Conservation (phyloP, 1,284 basidiomycete genomes). For the Malassezia cuniculi region DNA sequence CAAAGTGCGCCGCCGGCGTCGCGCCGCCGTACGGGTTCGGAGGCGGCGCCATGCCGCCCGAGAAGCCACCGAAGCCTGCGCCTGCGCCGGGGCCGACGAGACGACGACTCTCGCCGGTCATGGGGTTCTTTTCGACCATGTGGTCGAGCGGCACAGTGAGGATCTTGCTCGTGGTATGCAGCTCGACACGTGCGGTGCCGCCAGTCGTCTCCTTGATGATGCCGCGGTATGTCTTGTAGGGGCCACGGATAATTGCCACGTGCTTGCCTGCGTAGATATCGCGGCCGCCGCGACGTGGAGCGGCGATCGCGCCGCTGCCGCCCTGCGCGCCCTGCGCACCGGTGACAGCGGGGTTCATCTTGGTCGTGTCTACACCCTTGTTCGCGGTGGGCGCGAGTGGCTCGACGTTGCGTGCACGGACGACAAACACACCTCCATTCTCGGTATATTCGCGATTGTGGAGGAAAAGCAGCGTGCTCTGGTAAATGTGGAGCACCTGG, state of each 20-base stretch:
- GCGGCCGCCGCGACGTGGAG: constrained; percentile 22
- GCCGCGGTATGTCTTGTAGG: constrained; percentile 80
- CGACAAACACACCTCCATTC: constrained; percentile 87
- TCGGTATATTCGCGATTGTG: constrained; percentile 80
- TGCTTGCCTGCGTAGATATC: constrained; percentile 70
- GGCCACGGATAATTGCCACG: constrained; percentile 72
- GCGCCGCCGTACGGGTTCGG: constrained; percentile 18
- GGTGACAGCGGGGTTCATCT: constrained; percentile 74
- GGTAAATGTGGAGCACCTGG: constrained; percentile 82
- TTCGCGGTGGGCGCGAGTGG: constrained; percentile 56
- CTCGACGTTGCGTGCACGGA: constrained; percentile 48
- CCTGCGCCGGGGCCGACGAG: constrained; percentile 9
- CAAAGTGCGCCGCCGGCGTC: background rate
- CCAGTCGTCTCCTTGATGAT: constrained; percentile 92
- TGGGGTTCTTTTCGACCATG: constrained; percentile 56
- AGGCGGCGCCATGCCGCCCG: constrained; percentile 4
- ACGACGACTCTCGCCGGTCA: constrained; percentile 28
- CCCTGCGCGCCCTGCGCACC: constrained; percentile 16
- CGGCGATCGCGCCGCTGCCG: constrained; percentile 28
- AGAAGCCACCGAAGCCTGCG: constrained; percentile 3
- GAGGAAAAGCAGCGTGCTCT: constrained; percentile 84
- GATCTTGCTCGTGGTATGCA: constrained; percentile 78
- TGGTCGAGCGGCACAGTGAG: constrained; percentile 73
- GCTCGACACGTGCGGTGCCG: constrained; percentile 71
- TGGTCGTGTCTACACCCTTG: constrained; percentile 61